Base-by-base conservation (phyloP, 2,329 filamentous ascomycete genomes). In the Alternaria sp. region DNA sequence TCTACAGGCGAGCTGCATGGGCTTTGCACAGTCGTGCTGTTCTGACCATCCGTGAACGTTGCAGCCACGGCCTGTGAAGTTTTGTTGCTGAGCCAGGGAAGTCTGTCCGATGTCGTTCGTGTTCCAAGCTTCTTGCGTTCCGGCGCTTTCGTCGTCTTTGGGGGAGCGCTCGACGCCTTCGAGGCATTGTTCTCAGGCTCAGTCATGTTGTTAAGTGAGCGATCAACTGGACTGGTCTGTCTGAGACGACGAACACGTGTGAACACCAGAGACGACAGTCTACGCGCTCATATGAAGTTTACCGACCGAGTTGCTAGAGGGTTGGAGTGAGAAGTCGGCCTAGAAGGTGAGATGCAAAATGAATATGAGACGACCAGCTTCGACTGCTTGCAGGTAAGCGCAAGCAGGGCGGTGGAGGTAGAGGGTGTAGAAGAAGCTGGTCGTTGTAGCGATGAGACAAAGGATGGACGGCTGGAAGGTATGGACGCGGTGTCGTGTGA, bases 21-120 rank as follows among this genome's bases (percentile, higher is more conserved):
- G 15, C 61, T 28, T 2, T 53, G 57, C 11, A 56, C 46, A 5
- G 32, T 15, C 13, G 55, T 58, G 13, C 53, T 62, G 9, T 40
- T 30, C 5, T 52, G 58, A 4, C 50, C 53, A 46, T 47, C 32
- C n/a, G 46, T 32, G 6, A 61, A 64, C 6, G 53, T 40, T 19
- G 28, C 40, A n/a, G 25, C 17, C 21, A 58, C 52, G 15, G 44
- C 26, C 28, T 61, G 64, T 6, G 71, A 57, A n/a, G 43, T 47
- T 12, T 69, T 75, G 15, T 66, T 67, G 47, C 76, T 73, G 8
- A 79, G 68, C 77, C 77, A 79, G 15, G 76, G 77, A 19, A 78
- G 70, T 50, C 56, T 72, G 21, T 67, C 76, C 1, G 56, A 28
- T 6, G 63, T 68, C 19, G 55, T 64, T 6, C 63, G 63, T 12